Percentiles rank a stretch among this genome's conserved stretches.
Evolutionary conservation across 2,329 filamentous ascomycete species (phyloP).

Genomic region (Elsinoe australis): DNA sequence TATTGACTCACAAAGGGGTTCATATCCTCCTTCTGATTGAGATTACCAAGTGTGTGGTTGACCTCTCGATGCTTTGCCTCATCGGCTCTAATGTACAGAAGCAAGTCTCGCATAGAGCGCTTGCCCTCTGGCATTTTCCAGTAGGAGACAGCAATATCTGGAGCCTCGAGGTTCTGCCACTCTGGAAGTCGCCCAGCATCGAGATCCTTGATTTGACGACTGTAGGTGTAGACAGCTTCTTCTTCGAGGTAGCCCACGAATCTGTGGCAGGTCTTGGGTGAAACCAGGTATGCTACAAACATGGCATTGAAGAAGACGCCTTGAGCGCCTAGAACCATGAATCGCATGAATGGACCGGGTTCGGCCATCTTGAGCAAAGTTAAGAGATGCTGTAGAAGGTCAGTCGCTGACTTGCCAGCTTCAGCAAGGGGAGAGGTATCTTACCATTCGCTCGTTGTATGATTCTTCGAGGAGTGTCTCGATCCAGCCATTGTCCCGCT

Average conservation of each 20-base stretch:
- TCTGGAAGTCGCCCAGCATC: conserved; percentile 74
- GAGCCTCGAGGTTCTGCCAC: conserved; percentile 72
- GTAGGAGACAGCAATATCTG: conserved; percentile 83
- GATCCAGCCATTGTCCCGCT: conserved; percentile 94
- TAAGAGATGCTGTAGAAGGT: conserved; percentile 71
- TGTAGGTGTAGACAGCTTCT: conserved; percentile 94
- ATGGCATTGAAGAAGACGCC: conserved; percentile 95
- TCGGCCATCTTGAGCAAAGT: conserved; percentile 89
- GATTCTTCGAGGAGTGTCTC: conserved; percentile 33
- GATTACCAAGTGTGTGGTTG: conserved; percentile 87
- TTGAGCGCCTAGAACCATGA: conserved; percentile 86
- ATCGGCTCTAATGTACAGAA: conserved; percentile 83
- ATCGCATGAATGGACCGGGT: conserved; percentile 80
- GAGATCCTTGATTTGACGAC: conserved; percentile 76
- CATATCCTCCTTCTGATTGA: conserved; percentile 76
- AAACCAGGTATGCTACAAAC: conserved; percentile 81
- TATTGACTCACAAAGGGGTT: conserved; percentile 87
- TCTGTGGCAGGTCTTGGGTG: conserved; percentile 79
- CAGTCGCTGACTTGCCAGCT: background rate
- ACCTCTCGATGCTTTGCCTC: conserved; percentile 77
- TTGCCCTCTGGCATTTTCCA: conserved; percentile 88
- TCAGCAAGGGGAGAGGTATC: background rate
- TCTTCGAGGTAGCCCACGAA: conserved; percentile 98
- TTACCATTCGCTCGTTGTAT: conserved; percentile 30
- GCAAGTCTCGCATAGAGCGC: conserved; percentile 74